Evolutionary conservation across 306 rosid genomes (phyloP).

Genomic region (Herpetospermum pedunculosum): DNA sequence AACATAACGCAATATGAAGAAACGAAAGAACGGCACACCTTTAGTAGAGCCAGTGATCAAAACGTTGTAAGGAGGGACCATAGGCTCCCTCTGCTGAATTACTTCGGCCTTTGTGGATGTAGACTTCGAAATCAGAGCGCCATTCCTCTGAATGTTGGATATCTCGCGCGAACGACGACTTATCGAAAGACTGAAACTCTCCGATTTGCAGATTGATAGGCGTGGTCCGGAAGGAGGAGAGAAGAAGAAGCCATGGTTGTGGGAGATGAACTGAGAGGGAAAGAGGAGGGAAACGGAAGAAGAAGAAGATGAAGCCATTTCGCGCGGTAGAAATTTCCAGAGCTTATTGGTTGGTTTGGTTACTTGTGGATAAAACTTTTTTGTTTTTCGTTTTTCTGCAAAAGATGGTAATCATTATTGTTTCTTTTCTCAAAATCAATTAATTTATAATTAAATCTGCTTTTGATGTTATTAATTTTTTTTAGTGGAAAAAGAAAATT

Average conservation of each 20-base stretch:
- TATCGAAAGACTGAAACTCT: slow-evolving; percentile 12
- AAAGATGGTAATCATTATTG: neutral
- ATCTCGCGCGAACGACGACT: slow-evolving; percentile 21
- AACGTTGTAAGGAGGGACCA: slow-evolving; percentile 75
- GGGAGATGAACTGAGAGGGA: slow-evolving; percentile 2
- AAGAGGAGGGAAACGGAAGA: slow-evolving; percentile 5
- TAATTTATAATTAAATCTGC: neutral
- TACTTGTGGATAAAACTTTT: neutral
- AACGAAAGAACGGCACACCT: slow-evolving; percentile 27
- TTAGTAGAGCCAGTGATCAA: slow-evolving; percentile 85
- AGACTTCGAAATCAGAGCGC: slow-evolving; percentile 7
- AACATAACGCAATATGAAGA: neutral
- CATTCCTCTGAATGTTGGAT: neutral
- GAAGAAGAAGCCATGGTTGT: neutral
- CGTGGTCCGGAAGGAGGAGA: neutral
- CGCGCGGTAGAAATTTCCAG: neutral
- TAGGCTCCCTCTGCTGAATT: slow-evolving; percentile 24
- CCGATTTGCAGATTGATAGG: neutral
- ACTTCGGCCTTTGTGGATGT: slow-evolving; percentile 8
- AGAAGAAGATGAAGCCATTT: slow-evolving; percentile 10
- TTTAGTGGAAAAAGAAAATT: too few relatives aligned
- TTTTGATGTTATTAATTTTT: too few relatives aligned
- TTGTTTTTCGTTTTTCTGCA: neutral
- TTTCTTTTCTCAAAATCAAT: neutral
- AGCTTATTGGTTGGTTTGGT: neutral